Evolutionary conservation across 2,329 filamentous ascomycete species (phyloP).

Genomic region (Macrophomina phaseolina): DNA sequence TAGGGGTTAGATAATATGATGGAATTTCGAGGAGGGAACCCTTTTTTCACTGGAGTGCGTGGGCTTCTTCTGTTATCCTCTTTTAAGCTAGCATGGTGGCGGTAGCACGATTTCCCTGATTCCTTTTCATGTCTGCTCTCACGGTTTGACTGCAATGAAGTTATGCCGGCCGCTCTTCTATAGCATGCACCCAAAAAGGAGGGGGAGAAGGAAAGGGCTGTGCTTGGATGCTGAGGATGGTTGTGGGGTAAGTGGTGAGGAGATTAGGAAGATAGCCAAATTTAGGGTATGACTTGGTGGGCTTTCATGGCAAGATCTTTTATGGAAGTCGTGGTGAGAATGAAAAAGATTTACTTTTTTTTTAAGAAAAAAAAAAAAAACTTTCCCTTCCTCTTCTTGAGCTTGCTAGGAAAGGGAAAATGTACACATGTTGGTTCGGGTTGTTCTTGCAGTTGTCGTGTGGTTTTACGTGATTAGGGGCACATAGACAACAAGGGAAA

Average conservation of each 20-base stretch:
- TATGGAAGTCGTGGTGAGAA: too few species aligned
- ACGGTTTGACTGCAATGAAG: not conserved
- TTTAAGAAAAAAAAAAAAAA: too few species aligned
- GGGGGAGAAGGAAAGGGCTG: not conserved
- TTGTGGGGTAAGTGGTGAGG: too few species aligned
- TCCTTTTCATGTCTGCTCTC: not conserved
- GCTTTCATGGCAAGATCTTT: too few species aligned
- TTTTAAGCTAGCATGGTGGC: conserved; percentile 1
- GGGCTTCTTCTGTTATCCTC: not conserved
- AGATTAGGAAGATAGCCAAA: too few species aligned
- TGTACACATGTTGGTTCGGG: too few species aligned
- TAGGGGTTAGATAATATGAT: conserved; percentile 12
- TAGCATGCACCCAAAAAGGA: not conserved
- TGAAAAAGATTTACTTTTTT: not conserved
- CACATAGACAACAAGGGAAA: too few species aligned
- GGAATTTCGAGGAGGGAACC: not conserved
- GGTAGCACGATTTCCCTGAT: not conserved
- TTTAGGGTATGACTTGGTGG: conserved; percentile 3
- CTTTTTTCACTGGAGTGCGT: too few species aligned
- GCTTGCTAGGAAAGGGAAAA: too few species aligned
- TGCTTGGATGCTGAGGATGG: conserved; percentile 1
- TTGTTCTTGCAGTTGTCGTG: too few species aligned
- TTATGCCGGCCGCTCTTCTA: conserved; percentile 1
- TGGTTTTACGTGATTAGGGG: too few species aligned
- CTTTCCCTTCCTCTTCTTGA: not conserved